These are phyloP conservation scores for Paraphaeosphaeria minitans DNA, from an alignment of 2,329 filamentous ascomycete genomes.

Conservation along the genomic window DNA sequence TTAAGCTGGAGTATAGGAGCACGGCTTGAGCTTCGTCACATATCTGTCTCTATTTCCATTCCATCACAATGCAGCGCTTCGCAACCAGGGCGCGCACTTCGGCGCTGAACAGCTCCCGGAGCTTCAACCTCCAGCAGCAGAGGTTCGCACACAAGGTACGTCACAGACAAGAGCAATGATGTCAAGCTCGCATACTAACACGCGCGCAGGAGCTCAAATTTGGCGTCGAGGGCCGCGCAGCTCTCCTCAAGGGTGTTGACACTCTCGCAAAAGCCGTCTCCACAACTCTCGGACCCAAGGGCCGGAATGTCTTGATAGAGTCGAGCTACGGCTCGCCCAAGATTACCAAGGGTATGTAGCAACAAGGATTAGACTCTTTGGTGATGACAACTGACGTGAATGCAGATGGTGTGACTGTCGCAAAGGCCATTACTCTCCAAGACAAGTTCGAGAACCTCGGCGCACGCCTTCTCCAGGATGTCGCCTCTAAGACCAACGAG, in stretches of 20 bases:
- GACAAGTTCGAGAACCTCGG: slow-evolving; percentile 99
- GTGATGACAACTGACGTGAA: slow-evolving; percentile 21
- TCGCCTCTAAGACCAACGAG: slow-evolving; percentile 99
- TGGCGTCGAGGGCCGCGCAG: slow-evolving; percentile 88
- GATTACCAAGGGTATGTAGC: slow-evolving; percentile 88
- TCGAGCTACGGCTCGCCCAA: slow-evolving; percentile 98
- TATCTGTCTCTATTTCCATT: slow-evolving; percentile 25
- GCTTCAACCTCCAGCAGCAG: slow-evolving; percentile 81
- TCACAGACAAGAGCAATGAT: slow-evolving; percentile 9
- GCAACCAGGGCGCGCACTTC: slow-evolving; percentile 80
- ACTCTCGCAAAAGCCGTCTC: slow-evolving; percentile 95
- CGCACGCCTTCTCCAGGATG: slow-evolving; percentile 93
- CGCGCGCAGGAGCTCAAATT: slow-evolving; percentile 87
- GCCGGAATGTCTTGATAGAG: slow-evolving; percentile 97
- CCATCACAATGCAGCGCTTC: slow-evolving; percentile 86
- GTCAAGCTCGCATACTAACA: slow-evolving; percentile 27
- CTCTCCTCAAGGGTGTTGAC: slow-evolving; percentile 91
- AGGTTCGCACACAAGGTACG: slow-evolving; percentile 96
- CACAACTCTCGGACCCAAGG: slow-evolving; percentile 96
- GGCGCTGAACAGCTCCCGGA: slow-evolving; percentile 68
- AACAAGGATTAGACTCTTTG: neutral
- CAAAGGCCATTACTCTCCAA: slow-evolving; percentile 85
- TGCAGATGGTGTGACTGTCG: slow-evolving; percentile 59
- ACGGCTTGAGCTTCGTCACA: slow-evolving; percentile 33
- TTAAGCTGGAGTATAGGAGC: slow-evolving; percentile 45